Evolutionary conservation across 2,329 filamentous ascomycete genomes (phyloP), one percentile per base, ranked within the genome.

Genomic region (Diaporthe batatas): DNA sequence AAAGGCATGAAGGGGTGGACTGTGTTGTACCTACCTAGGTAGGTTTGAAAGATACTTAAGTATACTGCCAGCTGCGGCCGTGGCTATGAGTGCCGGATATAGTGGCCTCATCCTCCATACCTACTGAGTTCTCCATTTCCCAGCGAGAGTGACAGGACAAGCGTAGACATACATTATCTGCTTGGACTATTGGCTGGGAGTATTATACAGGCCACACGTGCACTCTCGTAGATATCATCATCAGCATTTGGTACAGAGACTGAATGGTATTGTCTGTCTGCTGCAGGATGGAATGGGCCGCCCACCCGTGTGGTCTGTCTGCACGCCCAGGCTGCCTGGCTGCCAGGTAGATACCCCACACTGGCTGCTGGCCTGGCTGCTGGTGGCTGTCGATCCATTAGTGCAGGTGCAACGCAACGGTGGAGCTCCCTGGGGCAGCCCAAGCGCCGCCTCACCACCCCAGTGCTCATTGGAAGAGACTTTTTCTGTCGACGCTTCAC

Each of bases 401-500:
- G 68, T 51, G 47, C 23, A 51, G 11, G 54, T 69, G 53, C 67
- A 47, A 55, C 42, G 53, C 67, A 47, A 55, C 42, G 55, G 55
- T 70, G 68, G 68, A 70, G 55, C 55, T 70, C 44, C 18, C 62
- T 53, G 44, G 62, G 47, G 44, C 44, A 47, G 47, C 62, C 32
- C 32, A 67, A 62, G 54, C 25, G 55, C 32, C 44, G 55, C 32
- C 68, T 70, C 36, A 23, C 47, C 68, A 70, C 62, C 68, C 68
- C 55, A 59, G 55, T 32, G 68, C 39, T 59, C 47, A 70, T 70
- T 62, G 68, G 68, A 70, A 70, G 68, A 70, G 68, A 70, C 68
- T 67, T 70, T 70, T 70, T 70, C 68, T 70, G 55, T 62, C 53
- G 68, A 70, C 68, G 68, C 55, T 67, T 68, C 65, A 62, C 68